These are phyloP conservation scores for Candida maltosa DNA, from an alignment of 805 yeast genomes.

Conservation along the genomic window DNA sequence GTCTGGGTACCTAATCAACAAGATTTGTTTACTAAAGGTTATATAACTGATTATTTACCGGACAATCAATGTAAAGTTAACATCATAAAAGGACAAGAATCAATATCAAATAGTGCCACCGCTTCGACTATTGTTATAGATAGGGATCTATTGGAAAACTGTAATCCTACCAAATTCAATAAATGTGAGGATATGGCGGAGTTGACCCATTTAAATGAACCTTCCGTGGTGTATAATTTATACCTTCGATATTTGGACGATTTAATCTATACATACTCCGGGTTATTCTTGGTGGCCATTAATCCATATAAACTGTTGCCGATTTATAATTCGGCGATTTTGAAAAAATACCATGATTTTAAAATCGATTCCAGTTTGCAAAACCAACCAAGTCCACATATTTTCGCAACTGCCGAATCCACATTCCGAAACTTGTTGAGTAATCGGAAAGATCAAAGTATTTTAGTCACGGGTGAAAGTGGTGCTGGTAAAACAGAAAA, in stretches of 20 bases:
- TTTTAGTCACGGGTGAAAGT: slow-evolving; percentile 96
- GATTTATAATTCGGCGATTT: slow-evolving; percentile 60
- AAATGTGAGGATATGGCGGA: slow-evolving; percentile 94
- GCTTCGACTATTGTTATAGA: slow-evolving; percentile 41
- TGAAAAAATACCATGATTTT: slow-evolving; percentile 54
- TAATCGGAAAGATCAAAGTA: slow-evolving; percentile 76
- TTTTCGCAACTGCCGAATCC: slow-evolving; percentile 78
- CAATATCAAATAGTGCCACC: slow-evolving; percentile 20
- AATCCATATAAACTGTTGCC: slow-evolving; percentile 82
- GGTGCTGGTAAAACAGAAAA: slow-evolving; percentile 99
- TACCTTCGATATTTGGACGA: slow-evolving; percentile 74
- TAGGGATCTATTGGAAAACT: slow-evolving; percentile 49
- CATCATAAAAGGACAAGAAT: slow-evolving; percentile 30
- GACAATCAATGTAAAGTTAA: slow-evolving; percentile 36
- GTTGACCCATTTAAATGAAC: slow-evolving; percentile 88
- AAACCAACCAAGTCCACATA: slow-evolving; percentile 68
- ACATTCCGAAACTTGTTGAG: slow-evolving; percentile 75
- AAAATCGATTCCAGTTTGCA: slow-evolving; percentile 20
- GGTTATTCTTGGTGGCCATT: slow-evolving; percentile 89
- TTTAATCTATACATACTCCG: slow-evolving; percentile 88
- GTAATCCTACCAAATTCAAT: slow-evolving; percentile 88
- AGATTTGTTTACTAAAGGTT: slow-evolving; percentile 59
- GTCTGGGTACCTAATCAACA: slow-evolving; percentile 76
- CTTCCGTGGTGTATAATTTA: slow-evolving; percentile 87
- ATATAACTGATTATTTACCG: slow-evolving; percentile 43